These are phyloP conservation scores for Paradendryphiella salina DNA, from an alignment of 2,329 filamentous ascomycete genomes.

Conservation along the genomic window DNA sequence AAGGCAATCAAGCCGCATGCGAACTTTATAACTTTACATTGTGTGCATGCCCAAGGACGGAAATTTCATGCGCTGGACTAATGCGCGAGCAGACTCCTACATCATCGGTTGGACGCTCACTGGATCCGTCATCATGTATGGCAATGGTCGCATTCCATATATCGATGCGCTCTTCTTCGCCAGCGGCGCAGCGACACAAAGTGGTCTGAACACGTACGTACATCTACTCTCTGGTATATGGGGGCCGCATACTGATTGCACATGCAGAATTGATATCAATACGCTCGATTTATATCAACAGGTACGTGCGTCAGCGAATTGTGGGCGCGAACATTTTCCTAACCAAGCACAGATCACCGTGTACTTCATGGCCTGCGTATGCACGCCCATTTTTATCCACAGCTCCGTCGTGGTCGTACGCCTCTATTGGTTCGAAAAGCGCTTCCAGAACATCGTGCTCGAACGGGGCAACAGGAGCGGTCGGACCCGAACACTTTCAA, in stretches of 20 bases:
- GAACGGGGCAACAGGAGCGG: conserved; percentile 65
- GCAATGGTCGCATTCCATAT: conserved; percentile 66
- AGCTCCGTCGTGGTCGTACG: conserved; percentile 86
- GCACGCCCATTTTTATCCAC: conserved; percentile 50
- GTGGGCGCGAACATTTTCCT: not conserved
- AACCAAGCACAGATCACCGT: conserved; percentile 47
- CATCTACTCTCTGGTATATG: not conserved
- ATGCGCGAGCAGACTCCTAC: conserved; percentile 66
- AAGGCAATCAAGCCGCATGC: conserved; percentile 60
- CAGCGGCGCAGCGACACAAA: conserved; percentile 86
- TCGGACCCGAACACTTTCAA: conserved; percentile 64
- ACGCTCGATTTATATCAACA: conserved; percentile 54
- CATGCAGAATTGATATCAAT: conserved; percentile 54
- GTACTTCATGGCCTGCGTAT: conserved; percentile 43
- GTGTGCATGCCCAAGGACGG: conserved; percentile 48
- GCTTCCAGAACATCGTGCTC: conserved; percentile 80
- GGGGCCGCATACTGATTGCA: conserved; percentile 20
- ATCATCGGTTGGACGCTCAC: conserved; percentile 74
- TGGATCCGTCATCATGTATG: conserved; percentile 77
- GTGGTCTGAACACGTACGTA: conserved; percentile 77
- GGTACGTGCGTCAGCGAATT: conserved; percentile 14
- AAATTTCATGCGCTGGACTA: conserved; percentile 5
- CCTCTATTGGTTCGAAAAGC: conserved; percentile 97
- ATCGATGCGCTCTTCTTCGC: conserved; percentile 89
- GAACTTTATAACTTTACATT: conserved; percentile 82